Evolutionary conservation across 306 rosid species (phyloP), one percentile per base, ranked within the genome.

Genomic region (Trichosanthes truncata): DNA sequence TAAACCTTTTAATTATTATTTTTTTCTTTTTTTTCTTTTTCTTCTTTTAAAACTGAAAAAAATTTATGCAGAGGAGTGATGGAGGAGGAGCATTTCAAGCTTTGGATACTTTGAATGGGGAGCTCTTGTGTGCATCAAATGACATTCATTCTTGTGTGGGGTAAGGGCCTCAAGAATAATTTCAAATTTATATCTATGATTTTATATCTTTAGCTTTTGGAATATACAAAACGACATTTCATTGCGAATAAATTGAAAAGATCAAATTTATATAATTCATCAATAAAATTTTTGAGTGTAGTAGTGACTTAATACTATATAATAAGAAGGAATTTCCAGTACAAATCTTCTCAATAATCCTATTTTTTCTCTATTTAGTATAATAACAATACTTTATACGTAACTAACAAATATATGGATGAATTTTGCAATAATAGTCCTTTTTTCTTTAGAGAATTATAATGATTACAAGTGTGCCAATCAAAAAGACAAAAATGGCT

Each of bases 51-150:
- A 23, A 23, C 65, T 59, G 35, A 59, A 0, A 7, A 41, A 43
- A 9, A 9, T 43, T 17, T 21, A 0, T 80, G 81, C 84, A 94
- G 98, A 89, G 95, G 69, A 94, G 97, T 80, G 92, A 88, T 23
- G 97, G 96, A 36, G 97, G 94, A 76, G 98, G 98, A 45, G 48
- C 97, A 5, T 92, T 94, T 85, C 89, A 89, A 85, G 97, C 97
- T 4, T 81, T 83, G 33, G 98, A 92, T 79, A 81, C 85, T 25
- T 86, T 91, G 29, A 94, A 94, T 82, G 97, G 97, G 78, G 81
- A 88, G 82, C 86, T 91, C 6, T 80, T 94, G 78, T 94, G 97
- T 74, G 89, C 91, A 13, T 91, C 92, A 49, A 82, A 81, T 57
- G 91, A 91, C 52, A 80, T 93, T 12, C 93, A 91, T 61, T 84